Percentiles rank a stretch among this genome's conserved stretches.
These are phyloP conservation scores for Blastobotrys illinoisensis DNA, from an alignment of 1,139 yeast species.

Conservation along the genomic window DNA sequence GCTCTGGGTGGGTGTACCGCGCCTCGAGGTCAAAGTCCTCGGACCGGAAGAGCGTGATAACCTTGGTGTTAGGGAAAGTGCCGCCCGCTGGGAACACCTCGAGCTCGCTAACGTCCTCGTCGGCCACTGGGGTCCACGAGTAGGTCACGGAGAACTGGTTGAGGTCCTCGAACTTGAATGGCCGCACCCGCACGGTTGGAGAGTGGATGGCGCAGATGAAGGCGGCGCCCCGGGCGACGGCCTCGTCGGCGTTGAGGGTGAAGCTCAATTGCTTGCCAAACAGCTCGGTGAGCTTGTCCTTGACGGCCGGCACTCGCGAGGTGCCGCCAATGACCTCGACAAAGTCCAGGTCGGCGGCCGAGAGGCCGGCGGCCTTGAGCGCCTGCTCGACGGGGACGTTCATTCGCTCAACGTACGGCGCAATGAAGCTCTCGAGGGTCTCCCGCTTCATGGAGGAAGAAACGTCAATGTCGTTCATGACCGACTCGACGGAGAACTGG, in stretches of 20 bases:
- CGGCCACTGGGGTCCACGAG: slow-evolving; percentile 92
- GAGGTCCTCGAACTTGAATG: slow-evolving; percentile 95
- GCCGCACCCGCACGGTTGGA: slow-evolving; percentile 97
- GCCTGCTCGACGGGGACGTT: slow-evolving; percentile 77
- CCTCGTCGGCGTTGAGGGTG: slow-evolving; percentile 98
- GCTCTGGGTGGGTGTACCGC: slow-evolving; percentile 68
- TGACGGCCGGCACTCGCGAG: slow-evolving; percentile 93
- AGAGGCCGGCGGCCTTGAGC: slow-evolving; percentile 69
- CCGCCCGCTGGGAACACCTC: slow-evolving; percentile 98
- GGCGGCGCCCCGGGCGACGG: slow-evolving; percentile 98
- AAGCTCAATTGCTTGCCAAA: slow-evolving; percentile 86
- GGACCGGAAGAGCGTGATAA: slow-evolving; percentile 87
- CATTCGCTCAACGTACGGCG: slow-evolving; percentile 74
- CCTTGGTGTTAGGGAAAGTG: slow-evolving; percentile 88
- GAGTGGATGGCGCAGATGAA: slow-evolving; percentile 99
- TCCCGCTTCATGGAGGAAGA: slow-evolving; percentile 86
- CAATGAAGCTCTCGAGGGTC: slow-evolving; percentile 82
- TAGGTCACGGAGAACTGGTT: slow-evolving; percentile 91
- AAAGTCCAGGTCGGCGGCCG: slow-evolving; percentile 71
- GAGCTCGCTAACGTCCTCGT: slow-evolving; percentile 80
- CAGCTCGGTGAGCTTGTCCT: slow-evolving; percentile 70
- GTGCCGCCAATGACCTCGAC: slow-evolving; percentile 97
- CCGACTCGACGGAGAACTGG: slow-evolving; percentile 91
- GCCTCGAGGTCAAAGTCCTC: slow-evolving; percentile 87
- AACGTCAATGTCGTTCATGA: slow-evolving; percentile 96